Evolutionary conservation across 2,329 filamentous ascomycete genomes (phyloP).

Genomic region (Cladosporium sp.): DNA sequence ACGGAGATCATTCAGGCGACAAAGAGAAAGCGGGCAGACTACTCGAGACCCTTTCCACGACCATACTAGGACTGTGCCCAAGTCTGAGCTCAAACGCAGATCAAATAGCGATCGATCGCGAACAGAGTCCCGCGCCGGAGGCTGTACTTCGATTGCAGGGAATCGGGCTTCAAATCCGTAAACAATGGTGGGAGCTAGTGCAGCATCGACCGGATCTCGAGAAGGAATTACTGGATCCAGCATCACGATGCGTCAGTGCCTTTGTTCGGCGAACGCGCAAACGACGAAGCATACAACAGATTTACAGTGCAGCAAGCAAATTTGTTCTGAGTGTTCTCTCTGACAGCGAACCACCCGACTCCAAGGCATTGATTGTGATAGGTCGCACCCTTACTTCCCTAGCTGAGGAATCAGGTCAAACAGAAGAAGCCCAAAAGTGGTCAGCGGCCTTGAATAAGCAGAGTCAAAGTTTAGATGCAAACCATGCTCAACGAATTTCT

Average conservation of each 20-base stretch:
- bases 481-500: constrained; percentile 26
- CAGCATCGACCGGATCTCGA: constrained; percentile 60
- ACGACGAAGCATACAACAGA: background rate
- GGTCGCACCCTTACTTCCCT: constrained; percentile 23
- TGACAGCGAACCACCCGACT: background rate
- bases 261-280: constrained; percentile 42
- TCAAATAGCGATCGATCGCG: constrained; percentile 52
- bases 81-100: constrained; percentile 67
- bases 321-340: background rate
- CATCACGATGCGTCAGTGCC: constrained; percentile 56
- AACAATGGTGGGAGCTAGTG: constrained; percentile 66
- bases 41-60: constrained; percentile 65
- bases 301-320: background rate
- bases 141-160: constrained; percentile 63
- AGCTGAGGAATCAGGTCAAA: constrained; percentile 22
- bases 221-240: constrained; percentile 54
- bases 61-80: constrained; percentile 65
- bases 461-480: constrained; percentile 21
- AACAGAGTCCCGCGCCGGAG: constrained; percentile 58
- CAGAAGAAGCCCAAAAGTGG: constrained; percentile 19
- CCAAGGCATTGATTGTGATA: constrained; percentile 15
- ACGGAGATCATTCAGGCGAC: constrained; percentile 50
- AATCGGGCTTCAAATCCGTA: constrained; percentile 61
- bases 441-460: constrained; percentile 20
- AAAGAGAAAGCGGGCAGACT: constrained; percentile 62